phyloP scores from a whole-genome alignment of 306 rosid species.

The Dalbergia cultrata region DNA sequence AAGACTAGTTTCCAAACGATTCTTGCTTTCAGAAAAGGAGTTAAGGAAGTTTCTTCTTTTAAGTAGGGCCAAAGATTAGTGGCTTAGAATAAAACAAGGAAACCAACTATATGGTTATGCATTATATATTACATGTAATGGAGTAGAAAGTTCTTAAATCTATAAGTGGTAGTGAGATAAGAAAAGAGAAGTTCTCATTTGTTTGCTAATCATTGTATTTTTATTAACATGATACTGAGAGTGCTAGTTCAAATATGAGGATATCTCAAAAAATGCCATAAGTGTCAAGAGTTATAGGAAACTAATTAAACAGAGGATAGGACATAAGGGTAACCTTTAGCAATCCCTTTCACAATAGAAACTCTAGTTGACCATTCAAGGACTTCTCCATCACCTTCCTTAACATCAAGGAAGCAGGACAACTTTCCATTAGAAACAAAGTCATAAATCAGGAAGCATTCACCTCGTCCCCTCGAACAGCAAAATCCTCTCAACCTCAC shows the following conservation, averaged over 20 bases:
- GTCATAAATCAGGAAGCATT: constrained; percentile 85
- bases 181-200: too few relatives aligned
- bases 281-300: not conserved
- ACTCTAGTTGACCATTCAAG: constrained; percentile 97
- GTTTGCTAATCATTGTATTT: not conserved
- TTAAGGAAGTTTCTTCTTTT: too few relatives aligned
- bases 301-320: not conserved
- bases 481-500: constrained; percentile 86
- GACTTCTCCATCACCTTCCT: constrained; percentile 70
- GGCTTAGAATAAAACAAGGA: too few relatives aligned
- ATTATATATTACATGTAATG: not conserved
- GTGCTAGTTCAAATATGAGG: not conserved
- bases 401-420: constrained; percentile 67
- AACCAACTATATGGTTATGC: too few relatives aligned
- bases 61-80: too few relatives aligned
- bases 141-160: not conserved
- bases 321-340: constrained; percentile 67
- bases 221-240: not conserved
- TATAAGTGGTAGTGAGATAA: too few relatives aligned
- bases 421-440: constrained; percentile 80
- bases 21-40: too few relatives aligned
- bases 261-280: not conserved
- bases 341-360: constrained; percentile 80
- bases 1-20: not conserved
- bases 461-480: constrained; percentile 85